phyloP scores from a whole-genome alignment of 2,329 filamentous ascomycete species.

The Pestalotiopsis sp. region DNA sequence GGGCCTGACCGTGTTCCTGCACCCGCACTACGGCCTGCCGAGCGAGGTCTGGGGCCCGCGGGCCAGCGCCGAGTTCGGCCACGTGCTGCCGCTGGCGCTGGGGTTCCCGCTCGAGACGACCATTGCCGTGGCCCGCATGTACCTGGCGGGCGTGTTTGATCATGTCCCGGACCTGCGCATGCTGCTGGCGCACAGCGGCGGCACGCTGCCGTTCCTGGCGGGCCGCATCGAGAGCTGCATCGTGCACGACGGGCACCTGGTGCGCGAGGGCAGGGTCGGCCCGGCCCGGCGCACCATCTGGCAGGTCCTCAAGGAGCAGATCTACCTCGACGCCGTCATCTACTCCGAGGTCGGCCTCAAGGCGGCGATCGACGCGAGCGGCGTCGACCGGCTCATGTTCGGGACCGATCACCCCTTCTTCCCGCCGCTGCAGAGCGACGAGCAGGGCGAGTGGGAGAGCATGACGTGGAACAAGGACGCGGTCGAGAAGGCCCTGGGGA shows the following conservation, averaged over 20 bases:
- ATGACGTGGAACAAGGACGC: constrained; percentile 57
- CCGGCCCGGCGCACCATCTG: constrained; percentile 52
- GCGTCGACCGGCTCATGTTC: constrained; percentile 74
- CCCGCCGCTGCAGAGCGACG: constrained; percentile 68
- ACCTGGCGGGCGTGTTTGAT: constrained; percentile 85
- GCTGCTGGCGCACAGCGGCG: constrained; percentile 84
- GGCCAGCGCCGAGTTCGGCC: constrained; percentile 72
- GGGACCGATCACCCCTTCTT: constrained; percentile 87
- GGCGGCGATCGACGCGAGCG: constrained; percentile 70
- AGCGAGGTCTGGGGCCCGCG: constrained; percentile 77
- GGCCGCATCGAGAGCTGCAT: constrained; percentile 89
- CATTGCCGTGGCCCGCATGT: constrained; percentile 85
- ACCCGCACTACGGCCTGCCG: constrained; percentile 90
- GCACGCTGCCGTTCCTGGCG: constrained; percentile 85
- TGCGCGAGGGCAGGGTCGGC: constrained; percentile 60
- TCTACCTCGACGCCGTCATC: constrained; percentile 86
- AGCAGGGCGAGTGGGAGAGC: constrained; percentile 70
- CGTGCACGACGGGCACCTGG: constrained; percentile 76
- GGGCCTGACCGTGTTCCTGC: constrained; percentile 74
- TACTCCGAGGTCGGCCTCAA: constrained; percentile 75
- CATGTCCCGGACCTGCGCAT: constrained; percentile 69
- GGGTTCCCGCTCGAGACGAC: constrained; percentile 94
- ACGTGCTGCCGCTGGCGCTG: constrained; percentile 82
- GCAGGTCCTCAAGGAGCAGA: constrained; percentile 67
- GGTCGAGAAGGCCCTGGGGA: constrained; percentile 31